These are phyloP conservation scores for Colletotrichum viniferum DNA, from an alignment of 2,329 filamentous ascomycete species.

Conservation along the genomic window DNA sequence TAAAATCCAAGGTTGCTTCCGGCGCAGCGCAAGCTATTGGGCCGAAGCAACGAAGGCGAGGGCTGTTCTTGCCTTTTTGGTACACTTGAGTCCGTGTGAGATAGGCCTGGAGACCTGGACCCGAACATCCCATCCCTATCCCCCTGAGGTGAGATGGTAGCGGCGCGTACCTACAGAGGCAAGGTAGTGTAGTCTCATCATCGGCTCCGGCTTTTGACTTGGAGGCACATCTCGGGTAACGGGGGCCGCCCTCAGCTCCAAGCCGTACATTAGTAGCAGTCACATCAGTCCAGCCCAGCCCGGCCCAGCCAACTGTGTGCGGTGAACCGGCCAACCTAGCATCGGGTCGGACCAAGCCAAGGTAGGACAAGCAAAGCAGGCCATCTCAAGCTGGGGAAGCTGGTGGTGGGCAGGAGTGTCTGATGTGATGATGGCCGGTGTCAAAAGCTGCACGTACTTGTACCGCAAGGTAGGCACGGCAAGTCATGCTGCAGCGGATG, in stretches of 20 bases:
- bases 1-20: neutral
- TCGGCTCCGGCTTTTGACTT: neutral
- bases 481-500: neutral
- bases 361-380: neutral
- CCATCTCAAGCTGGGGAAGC: neutral
- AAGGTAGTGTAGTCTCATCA: neutral
- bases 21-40: neutral
- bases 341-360: neutral
- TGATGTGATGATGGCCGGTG: neutral
- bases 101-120: neutral
- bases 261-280: neutral
- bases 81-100: neutral
- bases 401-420: neutral
- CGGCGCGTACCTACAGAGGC: neutral
- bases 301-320: neutral
- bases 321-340: neutral
- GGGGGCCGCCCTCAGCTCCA: neutral
- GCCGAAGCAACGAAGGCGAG: neutral
- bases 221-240: neutral
- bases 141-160: neutral
- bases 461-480: neutral
- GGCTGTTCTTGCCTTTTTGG: neutral
- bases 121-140: neutral
- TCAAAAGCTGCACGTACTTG: neutral
- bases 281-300: neutral